Percentiles rank a stretch among this genome's conserved stretches.
phyloP scores from a whole-genome alignment of 2,329 filamentous ascomycete genomes.

The Sphaerulina populicola region DNA sequence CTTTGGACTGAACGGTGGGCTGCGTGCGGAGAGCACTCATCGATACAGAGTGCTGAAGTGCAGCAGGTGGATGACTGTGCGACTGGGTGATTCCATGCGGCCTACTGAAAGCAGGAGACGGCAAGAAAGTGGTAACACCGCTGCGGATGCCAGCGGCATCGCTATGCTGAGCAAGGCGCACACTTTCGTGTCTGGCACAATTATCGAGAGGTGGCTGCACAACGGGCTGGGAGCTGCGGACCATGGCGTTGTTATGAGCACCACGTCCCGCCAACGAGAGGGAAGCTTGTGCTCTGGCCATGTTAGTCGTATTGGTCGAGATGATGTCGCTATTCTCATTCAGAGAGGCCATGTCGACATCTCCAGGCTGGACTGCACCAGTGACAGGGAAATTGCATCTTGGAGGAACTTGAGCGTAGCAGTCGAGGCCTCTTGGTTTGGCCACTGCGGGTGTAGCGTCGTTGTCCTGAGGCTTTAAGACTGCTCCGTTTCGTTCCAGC shows the following conservation, averaged over 20 bases:
- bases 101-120: not conserved
- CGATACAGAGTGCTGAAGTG: conserved; percentile 11
- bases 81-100: not conserved
- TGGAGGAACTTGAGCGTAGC: conserved; percentile 1
- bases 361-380: not conserved
- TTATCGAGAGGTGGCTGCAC: not conserved
- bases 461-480: not conserved
- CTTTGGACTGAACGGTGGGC: not conserved
- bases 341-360: conserved; percentile 1
- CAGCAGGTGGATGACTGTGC: not conserved
- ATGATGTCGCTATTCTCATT: conserved; percentile 3
- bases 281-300: not conserved
- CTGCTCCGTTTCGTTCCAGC: not conserved
- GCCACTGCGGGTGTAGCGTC: conserved; percentile 11
- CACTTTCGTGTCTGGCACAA: not conserved
- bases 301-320: not conserved
- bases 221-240: not conserved
- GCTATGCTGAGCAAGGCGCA: not conserved
- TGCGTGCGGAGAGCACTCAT: conserved; percentile 7
- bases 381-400: not conserved
- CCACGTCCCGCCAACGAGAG: not conserved
- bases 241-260: not conserved
- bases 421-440: conserved; percentile 5
- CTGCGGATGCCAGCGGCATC: not conserved
- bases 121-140: not conserved